Percentiles rank a stretch among this genome's conserved stretches.
These are phyloP conservation scores for Scleroderma bovista DNA, from an alignment of 768 basidiomycete species.

Conservation along the genomic window DNA sequence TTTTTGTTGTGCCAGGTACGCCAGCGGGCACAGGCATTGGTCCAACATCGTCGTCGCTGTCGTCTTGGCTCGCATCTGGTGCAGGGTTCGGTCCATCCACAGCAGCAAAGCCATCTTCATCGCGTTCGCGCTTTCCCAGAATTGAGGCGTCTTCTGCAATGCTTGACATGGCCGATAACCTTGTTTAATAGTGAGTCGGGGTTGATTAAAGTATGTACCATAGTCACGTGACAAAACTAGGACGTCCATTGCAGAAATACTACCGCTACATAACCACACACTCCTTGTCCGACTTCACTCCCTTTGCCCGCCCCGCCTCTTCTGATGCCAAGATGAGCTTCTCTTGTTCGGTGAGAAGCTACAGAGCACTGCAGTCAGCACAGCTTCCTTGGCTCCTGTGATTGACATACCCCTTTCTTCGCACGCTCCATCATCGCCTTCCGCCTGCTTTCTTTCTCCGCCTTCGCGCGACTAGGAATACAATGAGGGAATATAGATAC, in stretches of 20 bases:
- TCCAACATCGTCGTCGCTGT: constrained; percentile 74
- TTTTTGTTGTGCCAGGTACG: constrained; percentile 43
- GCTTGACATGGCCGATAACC: constrained; percentile 33
- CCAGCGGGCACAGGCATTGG: constrained; percentile 73
- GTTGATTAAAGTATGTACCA: background rate
- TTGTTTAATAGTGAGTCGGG: background rate
- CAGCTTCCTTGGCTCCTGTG: background rate
- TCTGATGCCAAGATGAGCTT: constrained; percentile 52
- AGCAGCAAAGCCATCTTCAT: constrained; percentile 17
- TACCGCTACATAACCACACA: constrained; percentile 53
- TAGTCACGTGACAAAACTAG: background rate
- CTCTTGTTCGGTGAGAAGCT: constrained; percentile 63
- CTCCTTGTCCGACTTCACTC: constrained; percentile 33
- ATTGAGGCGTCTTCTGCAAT: constrained; percentile 46
- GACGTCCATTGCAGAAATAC: too few relatives aligned
- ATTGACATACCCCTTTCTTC: constrained; percentile 61
- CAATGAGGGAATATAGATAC: constrained; percentile 14
- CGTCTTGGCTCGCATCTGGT: constrained; percentile 30
- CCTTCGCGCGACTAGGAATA: constrained; percentile 57
- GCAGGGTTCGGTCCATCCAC: constrained; percentile 22
- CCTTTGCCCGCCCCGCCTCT: constrained; percentile 38
- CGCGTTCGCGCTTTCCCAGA: constrained; percentile 60
- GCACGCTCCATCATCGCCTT: constrained; percentile 70
- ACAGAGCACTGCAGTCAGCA: background rate
- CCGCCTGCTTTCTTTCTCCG: constrained; percentile 64